Conservation (phyloP, 768 basidiomycete genomes). For the Suillus bovinus region DNA sequence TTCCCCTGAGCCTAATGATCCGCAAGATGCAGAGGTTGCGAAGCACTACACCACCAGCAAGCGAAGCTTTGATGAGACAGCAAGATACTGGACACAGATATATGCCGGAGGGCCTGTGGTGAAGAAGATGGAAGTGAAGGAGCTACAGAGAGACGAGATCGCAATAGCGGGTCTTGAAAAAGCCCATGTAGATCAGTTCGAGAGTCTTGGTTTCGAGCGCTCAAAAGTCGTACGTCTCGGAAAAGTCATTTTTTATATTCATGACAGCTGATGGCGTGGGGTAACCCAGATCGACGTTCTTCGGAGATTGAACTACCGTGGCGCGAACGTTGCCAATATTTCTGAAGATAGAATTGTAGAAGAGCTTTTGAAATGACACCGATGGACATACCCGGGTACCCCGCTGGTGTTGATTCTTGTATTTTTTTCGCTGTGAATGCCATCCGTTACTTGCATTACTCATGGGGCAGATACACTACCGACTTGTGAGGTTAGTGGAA, state of each 20-base stretch:
- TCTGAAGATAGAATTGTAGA: slow-evolving; percentile 83
- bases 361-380: slow-evolving; percentile 68
- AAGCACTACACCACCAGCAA: slow-evolving; percentile 94
- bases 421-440: slow-evolving; percentile 22
- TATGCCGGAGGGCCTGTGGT: slow-evolving; percentile 77
- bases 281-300: slow-evolving; percentile 77
- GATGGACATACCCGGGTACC: slow-evolving; percentile 23
- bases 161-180: slow-evolving; percentile 80
- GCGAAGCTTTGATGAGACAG: slow-evolving; percentile 87
- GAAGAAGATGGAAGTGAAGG: slow-evolving; percentile 35
- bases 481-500: slow-evolving; percentile 4
- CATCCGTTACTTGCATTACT: slow-evolving; percentile 14
- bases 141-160: slow-evolving; percentile 44
- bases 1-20: slow-evolving; percentile 93
- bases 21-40: slow-evolving; percentile 97
- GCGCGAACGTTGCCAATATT: slow-evolving; percentile 77
- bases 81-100: slow-evolving; percentile 89
- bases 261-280: slow-evolving; percentile 10
- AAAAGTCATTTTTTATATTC: not conserved
- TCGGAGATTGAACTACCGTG: slow-evolving; percentile 83
- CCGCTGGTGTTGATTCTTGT: slow-evolving; percentile 22
- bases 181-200: slow-evolving; percentile 84
- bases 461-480: slow-evolving; percentile 17
- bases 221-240: slow-evolving; percentile 75
- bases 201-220: slow-evolving; percentile 78